phyloP scores from a whole-genome alignment of 2,329 filamentous ascomycete genomes.

The Alternaria triticimaculans region DNA sequence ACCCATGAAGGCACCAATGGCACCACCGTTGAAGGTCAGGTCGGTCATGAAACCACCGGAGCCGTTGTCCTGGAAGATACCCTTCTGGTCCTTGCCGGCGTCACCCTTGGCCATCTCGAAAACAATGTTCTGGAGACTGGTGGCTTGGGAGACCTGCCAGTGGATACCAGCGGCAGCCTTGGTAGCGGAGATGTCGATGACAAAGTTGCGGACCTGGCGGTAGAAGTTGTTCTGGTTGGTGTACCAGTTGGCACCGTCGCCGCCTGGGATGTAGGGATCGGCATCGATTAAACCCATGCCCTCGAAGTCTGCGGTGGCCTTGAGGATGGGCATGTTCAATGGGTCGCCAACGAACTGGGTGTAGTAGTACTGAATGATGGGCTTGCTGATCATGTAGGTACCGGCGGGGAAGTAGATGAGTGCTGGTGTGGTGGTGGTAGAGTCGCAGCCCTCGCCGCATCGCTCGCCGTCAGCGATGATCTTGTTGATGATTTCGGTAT shows the following conservation, averaged over 20 bases:
- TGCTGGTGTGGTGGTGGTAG: slow-evolving; percentile 80
- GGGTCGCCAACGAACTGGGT: slow-evolving; percentile 90
- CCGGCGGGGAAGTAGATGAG: slow-evolving; percentile 92
- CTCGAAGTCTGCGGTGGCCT: slow-evolving; percentile 66
- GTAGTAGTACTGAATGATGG: slow-evolving; percentile 88
- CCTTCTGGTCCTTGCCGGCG: slow-evolving; percentile 59
- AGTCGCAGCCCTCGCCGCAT: slow-evolving; percentile 83
- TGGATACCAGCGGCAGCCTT: slow-evolving; percentile 62
- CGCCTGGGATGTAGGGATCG: slow-evolving; percentile 76
- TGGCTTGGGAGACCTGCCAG: slow-evolving; percentile 72
- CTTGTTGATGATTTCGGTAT: slow-evolving; percentile 85
- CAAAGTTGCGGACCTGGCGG: slow-evolving; percentile 62
- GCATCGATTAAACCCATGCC: slow-evolving; percentile 91
- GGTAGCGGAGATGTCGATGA: slow-evolving; percentile 55
- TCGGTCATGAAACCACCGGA: slow-evolving; percentile 68
- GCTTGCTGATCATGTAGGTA: slow-evolving; percentile 80
- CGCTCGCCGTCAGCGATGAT: slow-evolving; percentile 80
- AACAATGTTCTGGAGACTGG: slow-evolving; percentile 67
- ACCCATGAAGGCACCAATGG: slow-evolving; percentile 65
- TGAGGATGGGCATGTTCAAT: slow-evolving; percentile 73
- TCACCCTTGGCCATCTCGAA: slow-evolving; percentile 62
- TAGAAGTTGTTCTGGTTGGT: slow-evolving; percentile 64
- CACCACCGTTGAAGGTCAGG: slow-evolving; percentile 66
- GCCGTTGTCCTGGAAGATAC: slow-evolving; percentile 66
- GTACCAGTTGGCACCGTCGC: slow-evolving; percentile 59